These are phyloP conservation scores for Populus simonii DNA, from an alignment of 345 rosid species.

Conservation along the genomic window DNA sequence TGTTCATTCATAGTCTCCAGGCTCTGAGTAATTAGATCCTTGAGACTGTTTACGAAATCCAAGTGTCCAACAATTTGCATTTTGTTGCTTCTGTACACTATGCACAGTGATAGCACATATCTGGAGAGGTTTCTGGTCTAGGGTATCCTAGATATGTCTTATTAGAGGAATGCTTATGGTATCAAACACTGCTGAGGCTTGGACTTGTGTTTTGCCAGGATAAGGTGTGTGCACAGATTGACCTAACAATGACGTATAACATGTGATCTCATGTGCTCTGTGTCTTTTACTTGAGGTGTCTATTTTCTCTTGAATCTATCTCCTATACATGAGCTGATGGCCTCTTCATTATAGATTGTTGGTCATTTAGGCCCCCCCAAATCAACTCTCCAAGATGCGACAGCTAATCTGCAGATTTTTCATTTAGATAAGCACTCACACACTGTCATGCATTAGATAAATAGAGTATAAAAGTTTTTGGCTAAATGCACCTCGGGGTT, in stretches of 20 bases:
- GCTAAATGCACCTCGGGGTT: too few relatives aligned
- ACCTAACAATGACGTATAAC: neutral
- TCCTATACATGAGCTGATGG: neutral
- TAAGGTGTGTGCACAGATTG: neutral
- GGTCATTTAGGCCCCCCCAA: neutral
- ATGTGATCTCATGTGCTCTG: too few relatives aligned
- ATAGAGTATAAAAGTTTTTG: too few relatives aligned
- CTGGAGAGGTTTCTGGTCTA: neutral
- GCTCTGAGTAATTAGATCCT: too few relatives aligned
- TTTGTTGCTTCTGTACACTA: neutral
- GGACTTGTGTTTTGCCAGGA: neutral
- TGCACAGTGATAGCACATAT: neutral
- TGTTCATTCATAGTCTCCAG: too few relatives aligned
- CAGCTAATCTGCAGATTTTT: too few relatives aligned
- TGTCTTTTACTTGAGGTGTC: neutral
- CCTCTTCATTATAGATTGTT: neutral
- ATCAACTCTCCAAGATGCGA: too few relatives aligned
- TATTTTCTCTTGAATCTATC: neutral
- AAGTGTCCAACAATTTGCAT: neutral
- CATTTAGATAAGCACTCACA: too few relatives aligned
- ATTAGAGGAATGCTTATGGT: neutral
- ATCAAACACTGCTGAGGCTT: neutral
- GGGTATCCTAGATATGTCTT: neutral
- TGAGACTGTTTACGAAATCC: neutral
- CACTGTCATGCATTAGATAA: too few relatives aligned